phyloP scores from a whole-genome alignment of 306 rosid species.

The Castanospermum australe region DNA sequence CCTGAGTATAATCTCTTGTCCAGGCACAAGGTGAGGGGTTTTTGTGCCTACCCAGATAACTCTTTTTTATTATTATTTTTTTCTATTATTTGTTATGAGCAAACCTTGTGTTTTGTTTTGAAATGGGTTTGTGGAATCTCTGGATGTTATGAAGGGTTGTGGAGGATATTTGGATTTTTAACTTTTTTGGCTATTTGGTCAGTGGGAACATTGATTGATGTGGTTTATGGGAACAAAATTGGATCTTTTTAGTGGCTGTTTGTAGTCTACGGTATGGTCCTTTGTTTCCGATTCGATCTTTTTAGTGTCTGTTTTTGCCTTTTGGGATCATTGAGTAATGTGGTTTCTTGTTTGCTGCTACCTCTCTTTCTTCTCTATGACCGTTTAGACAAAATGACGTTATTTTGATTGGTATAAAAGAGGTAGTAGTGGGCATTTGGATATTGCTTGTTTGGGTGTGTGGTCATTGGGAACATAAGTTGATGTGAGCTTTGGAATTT shows the following conservation, averaged over 20 bases:
- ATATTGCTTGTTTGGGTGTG: background rate
- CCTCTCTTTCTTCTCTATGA: no score
- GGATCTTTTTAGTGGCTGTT: no score
- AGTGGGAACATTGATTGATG: background rate
- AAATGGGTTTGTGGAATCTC: background rate
- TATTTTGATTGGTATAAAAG: background rate
- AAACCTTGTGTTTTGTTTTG: background rate
- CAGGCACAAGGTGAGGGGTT: constrained; percentile 66
- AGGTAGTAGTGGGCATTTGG: background rate
- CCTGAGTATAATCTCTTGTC: constrained; percentile 90
- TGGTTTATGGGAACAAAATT: background rate
- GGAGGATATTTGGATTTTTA: background rate
- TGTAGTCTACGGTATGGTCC: no score
- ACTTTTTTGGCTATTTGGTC: background rate
- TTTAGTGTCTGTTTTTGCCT: no score
- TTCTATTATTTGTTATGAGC: background rate
- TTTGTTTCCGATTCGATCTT: no score
- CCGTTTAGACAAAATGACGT: background rate
- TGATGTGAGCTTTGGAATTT: background rate
- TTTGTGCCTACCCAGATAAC: background rate
- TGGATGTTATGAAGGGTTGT: background rate
- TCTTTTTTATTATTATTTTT: background rate
- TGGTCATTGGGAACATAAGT: background rate
- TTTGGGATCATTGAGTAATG: no score
- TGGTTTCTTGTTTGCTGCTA: no score